phyloP scores from a whole-genome alignment of 164 flowering plant species.

The Magnolia kwangsiensis region DNA sequence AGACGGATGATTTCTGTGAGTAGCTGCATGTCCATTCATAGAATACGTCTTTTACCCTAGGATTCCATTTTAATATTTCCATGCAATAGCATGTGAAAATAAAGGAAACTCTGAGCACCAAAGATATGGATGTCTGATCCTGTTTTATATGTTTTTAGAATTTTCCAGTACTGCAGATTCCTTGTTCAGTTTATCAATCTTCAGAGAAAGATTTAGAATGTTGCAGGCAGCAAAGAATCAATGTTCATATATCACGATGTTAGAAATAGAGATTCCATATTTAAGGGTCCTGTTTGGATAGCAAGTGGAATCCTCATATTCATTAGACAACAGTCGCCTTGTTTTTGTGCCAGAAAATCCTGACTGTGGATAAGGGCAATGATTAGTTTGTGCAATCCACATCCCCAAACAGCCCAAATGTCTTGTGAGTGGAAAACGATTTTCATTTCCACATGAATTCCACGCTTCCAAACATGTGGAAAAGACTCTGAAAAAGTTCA shows the following conservation, averaged over 20 bases:
- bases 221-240: neutral
- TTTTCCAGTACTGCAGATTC: too few relatives aligned
- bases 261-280: neutral
- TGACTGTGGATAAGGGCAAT: too few relatives aligned
- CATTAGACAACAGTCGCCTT: too few relatives aligned
- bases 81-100: neutral
- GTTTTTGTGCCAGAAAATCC: too few relatives aligned
- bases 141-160: too few relatives aligned
- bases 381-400: too few relatives aligned
- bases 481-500: too few relatives aligned
- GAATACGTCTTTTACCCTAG: neutral
- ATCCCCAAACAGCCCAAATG: too few relatives aligned
- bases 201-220: neutral
- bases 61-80: neutral
- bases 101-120: neutral
- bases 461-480: too few relatives aligned
- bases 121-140: neutral
- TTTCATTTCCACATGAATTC: too few relatives aligned
- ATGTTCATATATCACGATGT: neutral
- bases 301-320: neutral
- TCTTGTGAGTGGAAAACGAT: too few relatives aligned
- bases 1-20: neutral
- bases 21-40: neutral
- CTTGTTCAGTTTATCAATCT: neutral
- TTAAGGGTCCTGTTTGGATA: neutral